Base-by-base conservation (phyloP, 2,329 filamentous ascomycete species). In the Aureobasidium sp. region DNA sequence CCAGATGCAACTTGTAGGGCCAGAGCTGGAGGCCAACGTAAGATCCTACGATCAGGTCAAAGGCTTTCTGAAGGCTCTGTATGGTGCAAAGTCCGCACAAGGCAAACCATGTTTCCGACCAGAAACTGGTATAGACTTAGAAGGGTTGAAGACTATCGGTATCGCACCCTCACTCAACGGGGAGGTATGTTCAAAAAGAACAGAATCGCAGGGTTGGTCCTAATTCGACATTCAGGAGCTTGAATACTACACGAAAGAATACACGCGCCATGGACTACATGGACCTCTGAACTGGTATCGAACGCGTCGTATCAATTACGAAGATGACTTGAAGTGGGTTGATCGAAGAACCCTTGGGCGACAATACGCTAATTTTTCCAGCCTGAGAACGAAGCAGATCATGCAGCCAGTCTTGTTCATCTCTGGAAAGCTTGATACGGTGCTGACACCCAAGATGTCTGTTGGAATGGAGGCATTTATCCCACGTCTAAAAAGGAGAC, bases 201-300 rank as follows among this genome's bases (percentile, higher is more conserved):
- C 10, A 8, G 9, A 26, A 23, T 23, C 39, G 26, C 23, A 13
- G 6, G 5, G 15, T 27, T 32, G 32, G 37, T 20, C 39, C 20
- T 29, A 32, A 32, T 8, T 23, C 41, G 13, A 44, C 7, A 13
- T 39, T 63, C 65, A 78, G 71, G 89, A 92, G 75, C 74, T 93
- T 48, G 86, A 92, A 61, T 89, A 85, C 75, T 97, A 97, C 73
- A 84, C 84, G 20, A 75, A 83, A 34, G 81, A 91, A 75, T 96
- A 87, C 74, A 74, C 79, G n/a, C 81, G 83, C 46, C 83, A 87
- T 70, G 90, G 91, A 50, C 74, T 97, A 66, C 84, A 87, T 66
- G 91, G 91, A 0, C 90, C 91, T 17, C 78, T 91, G 64, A 94
- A 92, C 75, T 97, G 91, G 90, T 99, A 99, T 77, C 86, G 91